Evolutionary conservation across 495 filamentous ascomycete species (phyloP), one percentile per base, ranked within the genome.

Genomic region (Aspergillus affinis): DNA sequence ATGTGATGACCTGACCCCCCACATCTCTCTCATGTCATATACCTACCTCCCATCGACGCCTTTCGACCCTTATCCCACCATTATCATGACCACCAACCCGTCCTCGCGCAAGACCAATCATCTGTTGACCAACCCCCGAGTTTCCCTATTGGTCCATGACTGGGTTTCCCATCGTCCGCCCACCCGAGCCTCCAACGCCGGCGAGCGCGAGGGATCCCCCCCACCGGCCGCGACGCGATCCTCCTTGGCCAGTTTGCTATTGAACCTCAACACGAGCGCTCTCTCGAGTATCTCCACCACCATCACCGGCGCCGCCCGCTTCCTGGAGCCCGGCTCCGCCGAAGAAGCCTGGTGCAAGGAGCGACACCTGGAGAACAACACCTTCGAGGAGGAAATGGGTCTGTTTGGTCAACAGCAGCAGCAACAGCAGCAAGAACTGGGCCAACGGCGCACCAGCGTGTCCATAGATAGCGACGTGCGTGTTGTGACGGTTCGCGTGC

Each of bases 21-120:
- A 98, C 76, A 90, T 98, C 70, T 93, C 91, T 26, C 86, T 98
- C 63, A 98, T 98, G 94, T 97, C 96, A 77, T 98, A 97, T 79
- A 97, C 94, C 68, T 98, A 96, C 78, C 90, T 98, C 55, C 89
- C 93, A 18, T 85, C 83, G 0, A 90, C 90, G 6, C 90, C 92
- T 18, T 93, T 86, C 75, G 82, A 85, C 36, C 67, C 82, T 32
- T 77, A 81, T 55, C 91, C 90, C 20, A 86, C 86, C 56, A 93
- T 97, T 63, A 87, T 97, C 74, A 96, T 97, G 92, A 97, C 92
- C 50, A 93, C 90, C 58, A 93, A 95, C 71, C 86, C 90, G 5
- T 83, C 88, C 46, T 93, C 90, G 54, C 90, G 90, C 63, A 97
- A 97, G 76, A 96, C 89, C 56, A 83, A 85, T 71, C 96, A 97